Conservation (phyloP, 2,329 filamentous ascomycete species). For the Colletotrichum acutatum region DNA sequence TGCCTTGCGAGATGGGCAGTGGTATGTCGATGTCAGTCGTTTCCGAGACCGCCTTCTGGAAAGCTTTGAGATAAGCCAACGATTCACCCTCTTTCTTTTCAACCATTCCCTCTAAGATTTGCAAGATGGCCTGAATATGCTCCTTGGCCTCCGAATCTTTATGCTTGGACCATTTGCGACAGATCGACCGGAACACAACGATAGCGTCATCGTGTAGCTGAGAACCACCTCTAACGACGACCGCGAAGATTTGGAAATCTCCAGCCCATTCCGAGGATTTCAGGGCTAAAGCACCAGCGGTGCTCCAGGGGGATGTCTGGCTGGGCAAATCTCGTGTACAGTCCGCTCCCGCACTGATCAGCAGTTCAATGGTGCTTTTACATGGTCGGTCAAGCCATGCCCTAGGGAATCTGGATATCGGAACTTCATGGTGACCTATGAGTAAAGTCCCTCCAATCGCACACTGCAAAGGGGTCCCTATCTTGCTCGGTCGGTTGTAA, state of each 20-base stretch:
- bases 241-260: neutral
- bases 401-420: no score
- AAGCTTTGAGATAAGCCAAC: constrained; percentile 15
- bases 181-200: neutral
- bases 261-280: constrained; percentile 6
- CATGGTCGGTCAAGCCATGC: no score
- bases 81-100: neutral
- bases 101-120: neutral
- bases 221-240: neutral
- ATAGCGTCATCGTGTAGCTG: constrained; percentile 1
- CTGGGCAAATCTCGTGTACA: neutral
- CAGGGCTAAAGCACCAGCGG: neutral
- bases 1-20: neutral
- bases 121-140: neutral
- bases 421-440: neutral
- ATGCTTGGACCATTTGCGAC: neutral
- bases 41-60: neutral
- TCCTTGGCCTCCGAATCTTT: neutral
- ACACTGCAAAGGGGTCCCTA: constrained; percentile 20
- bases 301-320: neutral
- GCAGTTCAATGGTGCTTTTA: neutral
- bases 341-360: constrained; percentile 1
- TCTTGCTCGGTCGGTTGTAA: neutral
- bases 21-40: neutral
- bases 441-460: constrained; percentile 6